phyloP scores from a whole-genome alignment of 2,329 filamentous ascomycete species.

The Monosporascus sp. region DNA sequence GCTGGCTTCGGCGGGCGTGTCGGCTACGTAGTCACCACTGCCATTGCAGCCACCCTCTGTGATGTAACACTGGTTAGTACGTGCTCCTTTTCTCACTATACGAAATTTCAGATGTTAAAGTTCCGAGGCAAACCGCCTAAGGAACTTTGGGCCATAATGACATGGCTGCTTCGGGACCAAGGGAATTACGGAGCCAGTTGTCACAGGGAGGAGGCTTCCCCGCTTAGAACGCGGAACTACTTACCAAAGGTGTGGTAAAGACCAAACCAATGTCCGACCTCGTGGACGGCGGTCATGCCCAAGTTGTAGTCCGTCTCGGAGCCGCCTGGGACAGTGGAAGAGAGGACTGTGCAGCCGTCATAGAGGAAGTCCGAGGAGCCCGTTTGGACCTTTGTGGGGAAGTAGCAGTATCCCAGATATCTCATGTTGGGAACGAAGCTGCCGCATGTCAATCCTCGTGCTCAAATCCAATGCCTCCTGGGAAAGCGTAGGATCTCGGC shows the following conservation, averaged over 20 bases:
- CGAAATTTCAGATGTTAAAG: too few species aligned
- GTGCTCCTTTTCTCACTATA: background rate
- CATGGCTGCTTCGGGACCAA: too few species aligned
- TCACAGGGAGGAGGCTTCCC: background rate
- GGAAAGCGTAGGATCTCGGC: too few species aligned
- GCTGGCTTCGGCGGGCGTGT: conserved; percentile 35
- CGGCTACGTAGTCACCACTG: conserved; percentile 30
- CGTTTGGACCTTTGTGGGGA: conserved; percentile 30
- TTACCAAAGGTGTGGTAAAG: conserved; percentile 1
- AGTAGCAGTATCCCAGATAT: conserved; percentile 42
- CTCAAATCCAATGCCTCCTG: too few species aligned
- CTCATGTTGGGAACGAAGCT: conserved; percentile 32
- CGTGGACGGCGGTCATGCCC: conserved; percentile 33
- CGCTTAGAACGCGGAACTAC: background rate
- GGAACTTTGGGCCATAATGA: too few species aligned
- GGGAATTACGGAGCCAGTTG: too few species aligned
- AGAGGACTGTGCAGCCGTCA: conserved; percentile 29
- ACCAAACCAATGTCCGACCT: conserved; percentile 13
- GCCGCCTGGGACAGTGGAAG: conserved; percentile 21
- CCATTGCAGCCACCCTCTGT: conserved; percentile 39
- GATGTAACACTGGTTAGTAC: conserved; percentile 26
- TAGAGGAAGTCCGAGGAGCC: conserved; percentile 29
- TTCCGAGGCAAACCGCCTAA: too few species aligned
- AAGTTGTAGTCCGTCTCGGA: conserved; percentile 23
- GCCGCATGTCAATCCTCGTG: background rate